Evolutionary conservation across 225 moss, liverwort and hornwort genomes (phyloP), one percentile per base, ranked within the genome.

Genomic region (Thuidium tamariscinum): DNA sequence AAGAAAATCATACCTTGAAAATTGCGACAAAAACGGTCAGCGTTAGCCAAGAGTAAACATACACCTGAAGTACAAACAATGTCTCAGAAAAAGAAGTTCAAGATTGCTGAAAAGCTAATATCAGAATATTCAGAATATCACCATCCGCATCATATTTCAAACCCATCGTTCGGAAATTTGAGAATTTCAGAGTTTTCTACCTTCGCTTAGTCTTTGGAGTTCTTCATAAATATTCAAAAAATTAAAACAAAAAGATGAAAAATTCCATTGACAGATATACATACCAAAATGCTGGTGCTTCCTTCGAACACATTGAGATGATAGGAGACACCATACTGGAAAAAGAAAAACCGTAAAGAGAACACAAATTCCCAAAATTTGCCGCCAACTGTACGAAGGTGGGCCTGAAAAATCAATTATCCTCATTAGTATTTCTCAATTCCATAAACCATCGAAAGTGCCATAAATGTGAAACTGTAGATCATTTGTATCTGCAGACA

Each of bases 251-350:
- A n/a, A 85, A 54, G 29, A 51, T 54, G 21, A 68, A 78, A 85
- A 41, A 11, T 64, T 37, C 29, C 70, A 84, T 67, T 14, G 67
- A 39, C 17, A 82, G 49, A 80, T 55, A 69, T 37, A 79, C 93
- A 64, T 95, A 98, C 98, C 91, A 93, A 36, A 74, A 98, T 79
- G 89, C 93, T 95, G 66, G 89, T 94, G 62, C 89, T 93, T 46
- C 83, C 84, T 64, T 93, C 92, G 74, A 95, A 92, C 17, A 96
- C 97, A 80, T 90, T 34, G 37, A 99, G 91, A 62, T 93, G 89
- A 88, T 97, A 99, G 49, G 93, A 92, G n/a, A 99, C 95, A 89
- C 99, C 99, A 85, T 93, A 99, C 83, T 99, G 99, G 71, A 99
- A 99, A 87, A 99, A 91, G 90, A 99, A 99, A 91, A 99, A 99